These are phyloP conservation scores for Aspergillus carlsbadensis DNA, from an alignment of 495 filamentous ascomycete species.

Conservation along the genomic window DNA sequence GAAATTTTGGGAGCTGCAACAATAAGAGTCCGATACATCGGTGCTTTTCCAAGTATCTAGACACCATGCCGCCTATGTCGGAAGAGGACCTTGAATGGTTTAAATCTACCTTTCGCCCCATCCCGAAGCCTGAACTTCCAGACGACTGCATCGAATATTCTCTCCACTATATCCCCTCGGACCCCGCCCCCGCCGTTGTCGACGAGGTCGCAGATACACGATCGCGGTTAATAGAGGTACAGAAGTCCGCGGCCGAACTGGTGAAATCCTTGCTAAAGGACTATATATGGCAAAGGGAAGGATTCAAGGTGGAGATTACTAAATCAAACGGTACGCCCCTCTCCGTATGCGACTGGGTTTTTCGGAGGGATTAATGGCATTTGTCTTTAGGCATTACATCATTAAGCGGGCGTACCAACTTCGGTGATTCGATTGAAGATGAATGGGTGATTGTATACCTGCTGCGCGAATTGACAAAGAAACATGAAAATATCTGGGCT, in stretches of 20 bases:
- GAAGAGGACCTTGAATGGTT: conserved; percentile 52
- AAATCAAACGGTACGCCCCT: conserved; percentile 57
- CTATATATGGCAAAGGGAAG: conserved; percentile 94
- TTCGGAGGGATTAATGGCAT: background rate
- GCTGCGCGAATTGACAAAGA: conserved; percentile 74
- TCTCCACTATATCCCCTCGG: conserved; percentile 61
- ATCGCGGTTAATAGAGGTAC: conserved; percentile 64
- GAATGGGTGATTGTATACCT: conserved; percentile 96
- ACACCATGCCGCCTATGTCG: conserved; percentile 43
- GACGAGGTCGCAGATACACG: conserved; percentile 55
- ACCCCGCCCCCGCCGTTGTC: conserved; percentile 41
- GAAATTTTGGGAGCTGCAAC: background rate
- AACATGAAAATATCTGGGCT: conserved; percentile 76
- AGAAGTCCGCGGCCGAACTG: conserved; percentile 63
- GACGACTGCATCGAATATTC: conserved; percentile 89
- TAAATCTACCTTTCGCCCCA: conserved; percentile 48
- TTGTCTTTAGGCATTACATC: conserved; percentile 36
- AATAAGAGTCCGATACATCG: background rate
- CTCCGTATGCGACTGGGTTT: background rate
- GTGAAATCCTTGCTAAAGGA: conserved; percentile 64
- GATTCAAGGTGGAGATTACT: conserved; percentile 61
- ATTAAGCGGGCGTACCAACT: conserved; percentile 74
- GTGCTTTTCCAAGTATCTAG: background rate
- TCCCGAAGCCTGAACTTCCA: conserved; percentile 69
- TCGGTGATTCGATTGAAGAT: conserved; percentile 91